These are phyloP conservation scores for Marchantia paleacea DNA, from an alignment of 225 moss, liverwort and hornwort genomes.

Conservation along the genomic window DNA sequence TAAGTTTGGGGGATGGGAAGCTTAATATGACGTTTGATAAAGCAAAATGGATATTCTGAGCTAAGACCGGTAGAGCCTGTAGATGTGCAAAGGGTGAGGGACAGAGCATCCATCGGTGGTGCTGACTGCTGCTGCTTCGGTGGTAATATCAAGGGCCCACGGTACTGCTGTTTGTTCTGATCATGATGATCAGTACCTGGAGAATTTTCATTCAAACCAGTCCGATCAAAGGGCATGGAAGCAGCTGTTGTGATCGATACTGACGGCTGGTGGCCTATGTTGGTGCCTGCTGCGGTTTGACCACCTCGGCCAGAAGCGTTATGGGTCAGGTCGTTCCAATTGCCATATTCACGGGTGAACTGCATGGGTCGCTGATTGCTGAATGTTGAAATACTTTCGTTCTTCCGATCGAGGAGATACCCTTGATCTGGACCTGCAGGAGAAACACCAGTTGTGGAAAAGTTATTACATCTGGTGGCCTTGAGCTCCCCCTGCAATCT, in stretches of 20 bases:
- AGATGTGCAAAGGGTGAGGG: conserved; percentile 39
- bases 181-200: neutral
- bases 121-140: neutral
- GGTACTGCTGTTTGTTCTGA: neutral
- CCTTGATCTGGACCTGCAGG: neutral
- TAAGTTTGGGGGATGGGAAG: neutral
- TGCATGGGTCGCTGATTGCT: neutral
- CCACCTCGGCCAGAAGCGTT: neutral
- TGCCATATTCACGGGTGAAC: neutral
- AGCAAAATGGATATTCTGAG: neutral
- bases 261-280: neutral
- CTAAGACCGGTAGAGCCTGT: conserved; percentile 1
- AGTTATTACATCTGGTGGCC: neutral
- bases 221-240: neutral
- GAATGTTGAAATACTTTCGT: neutral
- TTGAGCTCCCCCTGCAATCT: neutral
- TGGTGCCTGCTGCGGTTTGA: neutral
- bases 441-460: neutral
- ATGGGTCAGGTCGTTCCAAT: neutral
- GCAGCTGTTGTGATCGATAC: neutral
- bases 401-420: neutral
- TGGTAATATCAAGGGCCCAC: neutral
- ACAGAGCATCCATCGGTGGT: conserved; percentile 33
- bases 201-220: neutral
- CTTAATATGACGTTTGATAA: conserved; percentile 1